Evolutionary conservation across 192 early-diverging fungal species (phyloP), one percentile per base, ranked within the genome.

Genomic region (Podila clonocystis): DNA sequence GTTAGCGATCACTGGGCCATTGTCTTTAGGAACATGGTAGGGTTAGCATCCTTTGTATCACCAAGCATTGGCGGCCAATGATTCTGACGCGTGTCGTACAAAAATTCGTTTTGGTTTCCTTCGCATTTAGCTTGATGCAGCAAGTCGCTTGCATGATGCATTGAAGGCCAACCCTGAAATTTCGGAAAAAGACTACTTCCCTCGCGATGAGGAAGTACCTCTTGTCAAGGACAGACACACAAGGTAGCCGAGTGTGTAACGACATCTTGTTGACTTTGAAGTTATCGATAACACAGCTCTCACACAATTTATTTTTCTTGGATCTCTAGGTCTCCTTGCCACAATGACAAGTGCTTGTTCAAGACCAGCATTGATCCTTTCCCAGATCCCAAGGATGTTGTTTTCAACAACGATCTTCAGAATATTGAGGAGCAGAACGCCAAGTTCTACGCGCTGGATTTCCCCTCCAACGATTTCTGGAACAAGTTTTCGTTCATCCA

Each of bases 281-380:
- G n/a, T 3, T 55, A 12, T 24, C 20, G 52, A 45, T 24, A 6
- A 22, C 19, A 55, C 0, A 11, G 9, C 29, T 29, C 2, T 22
- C 19, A 29, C 6, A 20, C 33, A 41, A 9, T 62, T 49, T 13
- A 20, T 55, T 24, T 26, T 24, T 55, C 1, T 55, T n/a, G 0
- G 1, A 19, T 22, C 8, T 17, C 41, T 71, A 88, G 87, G 65
- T 72, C 88, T 9, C 82, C 88, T 6, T 88, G 87, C 67, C 62
- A 72, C 59, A 87, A 88, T 38, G 87, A 87, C 65, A 84, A 82
- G 64, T 88, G 87, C 57, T 69, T 90, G 48, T 88, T 90, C 28
- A 75, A 71, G 34, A 88, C 89, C 29, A 88, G 74, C 58, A 79
- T 88, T 26, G 85, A 84, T 50, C 84, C 86, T 24, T 87, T 87